Conservation (phyloP, 345 rosid species). For the Psidium guajava region DNA sequence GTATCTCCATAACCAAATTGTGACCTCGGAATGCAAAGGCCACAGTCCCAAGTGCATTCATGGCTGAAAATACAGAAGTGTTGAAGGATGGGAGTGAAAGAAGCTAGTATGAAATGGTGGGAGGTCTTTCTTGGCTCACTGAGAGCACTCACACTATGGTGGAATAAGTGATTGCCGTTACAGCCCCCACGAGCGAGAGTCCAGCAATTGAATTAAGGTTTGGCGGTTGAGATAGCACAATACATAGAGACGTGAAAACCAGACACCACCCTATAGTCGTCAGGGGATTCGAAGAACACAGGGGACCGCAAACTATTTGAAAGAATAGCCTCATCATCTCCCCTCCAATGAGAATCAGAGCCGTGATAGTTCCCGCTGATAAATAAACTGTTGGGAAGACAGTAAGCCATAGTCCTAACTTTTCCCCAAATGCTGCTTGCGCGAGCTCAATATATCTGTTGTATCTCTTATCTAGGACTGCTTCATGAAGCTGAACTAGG, state of each 20-base stretch:
- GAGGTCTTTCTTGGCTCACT: constrained; percentile 84
- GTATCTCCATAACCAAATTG: constrained; percentile 83
- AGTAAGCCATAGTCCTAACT: constrained; percentile 87
- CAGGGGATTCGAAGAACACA: constrained; percentile 75
- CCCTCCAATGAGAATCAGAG: constrained; percentile 85
- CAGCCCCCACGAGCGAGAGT: constrained; percentile 85
- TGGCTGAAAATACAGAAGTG: constrained; percentile 52
- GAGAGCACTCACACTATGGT: constrained; percentile 98
- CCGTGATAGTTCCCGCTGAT: constrained; percentile 95
- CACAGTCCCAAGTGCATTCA: constrained; percentile 91
- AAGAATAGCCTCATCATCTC: constrained; percentile 93
- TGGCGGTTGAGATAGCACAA: constrained; percentile 93
- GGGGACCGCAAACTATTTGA: constrained; percentile 86
- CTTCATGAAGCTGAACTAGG: constrained; percentile 90
- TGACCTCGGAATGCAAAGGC: constrained; percentile 96
- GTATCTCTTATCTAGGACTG: constrained; percentile 91
- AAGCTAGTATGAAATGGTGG: constrained; percentile 64
- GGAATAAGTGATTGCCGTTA: constrained; percentile 82
- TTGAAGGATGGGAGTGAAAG: constrained; percentile 47
- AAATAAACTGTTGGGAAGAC: constrained; percentile 87
- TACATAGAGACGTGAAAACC: constrained; percentile 88
- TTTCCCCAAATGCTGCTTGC: constrained; percentile 95
- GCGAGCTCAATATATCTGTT: constrained; percentile 96
- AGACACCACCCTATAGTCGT: constrained; percentile 94
- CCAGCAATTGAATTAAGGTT: constrained; percentile 97